These are phyloP conservation scores for Colletotrichum sp. DNA, from an alignment of 2,329 filamentous ascomycete genomes.

Conservation along the genomic window DNA sequence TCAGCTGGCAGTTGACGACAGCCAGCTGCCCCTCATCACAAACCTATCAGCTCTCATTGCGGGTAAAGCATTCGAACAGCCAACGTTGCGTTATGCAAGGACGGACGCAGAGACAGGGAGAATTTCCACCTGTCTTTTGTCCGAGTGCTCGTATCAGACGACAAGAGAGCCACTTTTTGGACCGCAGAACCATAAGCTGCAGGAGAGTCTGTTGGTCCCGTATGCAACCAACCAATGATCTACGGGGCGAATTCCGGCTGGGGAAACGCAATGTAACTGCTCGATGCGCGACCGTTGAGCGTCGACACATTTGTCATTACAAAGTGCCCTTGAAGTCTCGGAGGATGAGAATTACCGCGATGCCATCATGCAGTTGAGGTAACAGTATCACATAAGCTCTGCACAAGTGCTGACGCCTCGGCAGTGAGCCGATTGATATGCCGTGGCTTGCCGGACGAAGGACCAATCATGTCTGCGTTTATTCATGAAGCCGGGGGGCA, in stretches of 20 bases:
- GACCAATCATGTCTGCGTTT: background rate
- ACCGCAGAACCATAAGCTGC: background rate
- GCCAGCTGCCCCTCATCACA: background rate
- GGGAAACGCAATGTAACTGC: background rate
- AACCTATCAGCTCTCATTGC: background rate
- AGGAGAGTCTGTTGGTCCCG: background rate
- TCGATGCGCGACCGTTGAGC: background rate
- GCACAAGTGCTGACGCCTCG: background rate
- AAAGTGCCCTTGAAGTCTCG: background rate
- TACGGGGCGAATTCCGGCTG: background rate
- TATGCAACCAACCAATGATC: background rate
- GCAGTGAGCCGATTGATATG: background rate
- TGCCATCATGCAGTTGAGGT: background rate
- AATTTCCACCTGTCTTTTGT: background rate
- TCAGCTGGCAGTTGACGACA: background rate
- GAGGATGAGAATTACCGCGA: background rate
- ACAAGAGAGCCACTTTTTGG: background rate
- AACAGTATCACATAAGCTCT: background rate
- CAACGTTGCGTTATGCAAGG: background rate
- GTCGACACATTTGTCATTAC: background rate
- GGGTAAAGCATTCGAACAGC: background rate
- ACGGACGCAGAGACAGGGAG: background rate
- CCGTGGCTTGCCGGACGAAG: background rate
- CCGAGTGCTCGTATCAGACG: background rate
- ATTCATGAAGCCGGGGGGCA: background rate